Conservation (phyloP, 371 early-diverging fungal genomes). For the Batrachochytrium dendrobatidis region DNA sequence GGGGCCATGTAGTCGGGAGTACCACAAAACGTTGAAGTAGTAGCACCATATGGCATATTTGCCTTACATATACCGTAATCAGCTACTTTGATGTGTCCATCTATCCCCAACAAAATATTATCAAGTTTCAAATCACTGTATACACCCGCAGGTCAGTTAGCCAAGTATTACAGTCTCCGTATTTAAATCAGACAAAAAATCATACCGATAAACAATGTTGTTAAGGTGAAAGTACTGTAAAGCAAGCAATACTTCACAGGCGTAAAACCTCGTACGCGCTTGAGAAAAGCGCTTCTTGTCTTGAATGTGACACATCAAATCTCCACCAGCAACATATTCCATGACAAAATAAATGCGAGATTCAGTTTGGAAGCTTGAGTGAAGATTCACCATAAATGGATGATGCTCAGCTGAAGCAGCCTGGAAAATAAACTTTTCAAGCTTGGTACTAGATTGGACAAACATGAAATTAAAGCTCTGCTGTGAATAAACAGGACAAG, state of each 20-base stretch:
- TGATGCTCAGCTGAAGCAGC: slow-evolving; percentile 39
- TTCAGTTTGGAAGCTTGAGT: slow-evolving; percentile 54
- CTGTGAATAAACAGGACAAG: neutral
- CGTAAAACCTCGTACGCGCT: slow-evolving; percentile 50
- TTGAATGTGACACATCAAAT: slow-evolving; percentile 58
- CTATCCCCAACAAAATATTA: slow-evolving; percentile 38
- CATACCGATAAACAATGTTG: slow-evolving; percentile 56
- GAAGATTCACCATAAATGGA: slow-evolving; percentile 60
- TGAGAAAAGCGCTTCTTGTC: slow-evolving; percentile 39
- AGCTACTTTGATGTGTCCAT: slow-evolving; percentile 58
- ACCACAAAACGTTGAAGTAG: slow-evolving; percentile 58
- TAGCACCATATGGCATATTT: slow-evolving; percentile 45
- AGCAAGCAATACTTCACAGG: slow-evolving; percentile 58
- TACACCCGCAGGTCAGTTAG: neutral
- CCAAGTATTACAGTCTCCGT: neutral
- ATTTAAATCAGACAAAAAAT: neutral
- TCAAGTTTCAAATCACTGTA: slow-evolving; percentile 46
- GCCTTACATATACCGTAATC: slow-evolving; percentile 70
- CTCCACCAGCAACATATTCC: slow-evolving; percentile 69
- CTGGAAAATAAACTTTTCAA: slow-evolving; percentile 52
- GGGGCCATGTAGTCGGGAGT: slow-evolving; percentile 75
- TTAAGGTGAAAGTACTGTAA: slow-evolving; percentile 57
- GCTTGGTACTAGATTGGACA: slow-evolving; percentile 19
- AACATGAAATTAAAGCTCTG: neutral
- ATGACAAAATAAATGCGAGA: slow-evolving; percentile 57